Conservation (phyloP, 2,329 filamentous ascomycete species). For the Pyrenophora seminiperda region DNA sequence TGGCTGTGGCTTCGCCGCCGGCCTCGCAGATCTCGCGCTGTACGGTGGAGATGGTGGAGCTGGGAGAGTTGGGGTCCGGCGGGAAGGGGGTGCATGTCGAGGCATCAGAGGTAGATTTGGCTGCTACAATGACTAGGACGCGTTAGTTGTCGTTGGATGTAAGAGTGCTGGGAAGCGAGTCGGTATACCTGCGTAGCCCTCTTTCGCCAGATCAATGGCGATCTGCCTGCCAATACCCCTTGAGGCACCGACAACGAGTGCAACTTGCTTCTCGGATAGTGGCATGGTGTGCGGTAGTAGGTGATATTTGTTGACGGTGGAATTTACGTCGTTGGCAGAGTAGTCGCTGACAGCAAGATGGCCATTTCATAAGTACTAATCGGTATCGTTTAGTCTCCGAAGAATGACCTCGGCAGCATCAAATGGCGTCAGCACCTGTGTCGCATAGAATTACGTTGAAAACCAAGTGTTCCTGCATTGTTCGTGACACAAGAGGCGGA, state of each 20-base stretch:
- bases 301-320: background rate
- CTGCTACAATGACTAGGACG: constrained; percentile 71
- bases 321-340: background rate
- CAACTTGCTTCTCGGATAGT: constrained; percentile 57
- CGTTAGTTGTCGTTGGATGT: constrained; percentile 5
- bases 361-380: background rate
- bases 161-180: background rate
- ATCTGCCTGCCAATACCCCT: constrained; percentile 81
- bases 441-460: background rate
- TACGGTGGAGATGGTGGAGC: constrained; percentile 81
- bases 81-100: constrained; percentile 64
- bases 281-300: constrained; percentile 15
- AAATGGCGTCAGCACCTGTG: background rate
- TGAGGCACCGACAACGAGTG: constrained; percentile 75
- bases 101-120: constrained; percentile 74
- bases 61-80: constrained; percentile 74
- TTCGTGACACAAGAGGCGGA: constrained; percentile 1
- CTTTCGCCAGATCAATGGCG: constrained; percentile 74
- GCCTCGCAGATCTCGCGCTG: constrained; percentile 71
- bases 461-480: constrained; percentile 9
- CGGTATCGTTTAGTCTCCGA: constrained; percentile 3
- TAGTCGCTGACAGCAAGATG: background rate
- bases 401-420: background rate
- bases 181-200: constrained; percentile 69
- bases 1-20: constrained; percentile 67